Base-by-base conservation (phyloP, 2,329 filamentous ascomycete species). In the Pseudocercospora fuligena region DNA sequence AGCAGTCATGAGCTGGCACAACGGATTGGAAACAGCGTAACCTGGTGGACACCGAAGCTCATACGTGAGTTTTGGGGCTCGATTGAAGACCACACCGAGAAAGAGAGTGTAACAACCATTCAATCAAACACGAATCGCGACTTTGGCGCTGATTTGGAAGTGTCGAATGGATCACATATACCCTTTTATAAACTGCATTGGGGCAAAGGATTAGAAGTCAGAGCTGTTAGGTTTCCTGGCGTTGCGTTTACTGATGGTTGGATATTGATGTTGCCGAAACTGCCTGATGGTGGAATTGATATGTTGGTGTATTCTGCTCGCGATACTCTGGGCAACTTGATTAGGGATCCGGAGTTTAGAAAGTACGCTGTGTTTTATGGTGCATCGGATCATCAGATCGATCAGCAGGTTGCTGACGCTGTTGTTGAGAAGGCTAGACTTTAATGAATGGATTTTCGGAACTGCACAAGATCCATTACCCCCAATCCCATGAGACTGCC, bases 11-110 rank as follows among this genome's bases (percentile, higher is more conserved):
- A 60, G 2, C 54, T 69, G 1, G 67, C 57, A 1, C 40, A 63
- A 8, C 62, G 67, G n/a, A 69, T 69, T 33, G 62, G 33, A n/a
- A 59, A 63, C 5, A 63, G 65, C 43, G 49, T 66, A 16, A 54
- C 60, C 25, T 66, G 65, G 61, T 69, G 67, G 67, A 64, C 49
- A 12, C 46, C 53, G 16, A 56, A 65, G 12, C 51, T 59, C 14
- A 67, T 69, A 25, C 65, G 67, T 8, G 67, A 69, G 59, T 63
- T 58, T 43, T 69, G 67, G 67, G 67, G 67, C 46, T 67, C 67
- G 2, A 64, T 69, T 54, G 65, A 67, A 40, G 65, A 60, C 43
- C 57, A 56, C 25, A 53, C 60, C 21, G 16, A 21, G 47, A 51
- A 51, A 25, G n/a, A 51, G 47, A 54, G 60, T 46, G 25, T 66